These are phyloP conservation scores for Coemansia sp. DNA, from an alignment of 192 early-diverging fungal genomes.

Conservation along the genomic window DNA sequence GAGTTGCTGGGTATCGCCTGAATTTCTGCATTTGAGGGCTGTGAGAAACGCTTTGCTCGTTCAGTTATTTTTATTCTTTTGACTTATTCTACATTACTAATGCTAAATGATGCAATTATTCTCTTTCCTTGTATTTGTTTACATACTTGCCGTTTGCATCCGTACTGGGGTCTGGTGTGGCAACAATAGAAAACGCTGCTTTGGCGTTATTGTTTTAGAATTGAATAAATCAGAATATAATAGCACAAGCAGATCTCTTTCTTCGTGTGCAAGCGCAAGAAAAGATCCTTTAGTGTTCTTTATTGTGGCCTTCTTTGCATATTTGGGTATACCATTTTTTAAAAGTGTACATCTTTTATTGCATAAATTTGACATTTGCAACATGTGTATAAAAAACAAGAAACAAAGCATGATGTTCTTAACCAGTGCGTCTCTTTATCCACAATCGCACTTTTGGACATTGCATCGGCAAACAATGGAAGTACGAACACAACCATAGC, in stretches of 20 bases:
- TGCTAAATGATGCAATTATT: too few relatives aligned
- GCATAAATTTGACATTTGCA: not conserved
- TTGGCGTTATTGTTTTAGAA: too few relatives aligned
- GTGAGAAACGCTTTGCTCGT: too few relatives aligned
- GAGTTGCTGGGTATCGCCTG: not conserved
- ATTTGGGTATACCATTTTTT: not conserved
- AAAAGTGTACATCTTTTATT: not conserved
- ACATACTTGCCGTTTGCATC: too few relatives aligned
- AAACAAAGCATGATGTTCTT: not conserved
- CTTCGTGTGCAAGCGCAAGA: not conserved
- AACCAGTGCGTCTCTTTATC: not conserved
- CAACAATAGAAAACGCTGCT: too few relatives aligned
- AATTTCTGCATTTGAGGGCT: not conserved
- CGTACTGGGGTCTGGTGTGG: too few relatives aligned
- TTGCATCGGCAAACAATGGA: not conserved
- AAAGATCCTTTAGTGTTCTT: not conserved
- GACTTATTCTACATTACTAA: too few relatives aligned
- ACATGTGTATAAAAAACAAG: not conserved
- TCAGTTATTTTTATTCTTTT: too few relatives aligned
- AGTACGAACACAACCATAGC: not conserved
- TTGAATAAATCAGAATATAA: too few relatives aligned
- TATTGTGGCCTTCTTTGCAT: not conserved
- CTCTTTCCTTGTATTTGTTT: too few relatives aligned
- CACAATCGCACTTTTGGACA: not conserved
- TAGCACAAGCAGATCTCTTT: too few relatives aligned